Evolutionary conservation across 139 green algal genomes (phyloP).

Genomic region (Mesotaenium endlicherianum): DNA sequence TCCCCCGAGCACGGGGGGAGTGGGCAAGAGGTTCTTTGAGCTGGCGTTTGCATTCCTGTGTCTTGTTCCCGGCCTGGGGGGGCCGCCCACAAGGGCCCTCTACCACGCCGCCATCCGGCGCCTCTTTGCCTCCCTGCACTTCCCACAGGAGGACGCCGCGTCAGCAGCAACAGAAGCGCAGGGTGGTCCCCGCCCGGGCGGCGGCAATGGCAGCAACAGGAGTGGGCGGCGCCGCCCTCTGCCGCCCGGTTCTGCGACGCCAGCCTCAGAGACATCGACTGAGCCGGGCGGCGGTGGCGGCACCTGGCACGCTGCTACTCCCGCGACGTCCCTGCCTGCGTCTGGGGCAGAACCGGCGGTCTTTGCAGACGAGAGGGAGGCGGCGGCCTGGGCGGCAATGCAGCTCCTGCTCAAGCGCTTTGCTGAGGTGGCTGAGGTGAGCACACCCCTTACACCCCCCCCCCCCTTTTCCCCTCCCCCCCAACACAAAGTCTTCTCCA

Average conservation of each 20-base stretch:
- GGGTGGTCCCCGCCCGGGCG: too few species aligned
- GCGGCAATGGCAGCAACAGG: neutral
- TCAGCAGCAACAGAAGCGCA: too few species aligned
- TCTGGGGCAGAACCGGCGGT: neutral
- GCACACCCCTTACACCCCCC: too few species aligned
- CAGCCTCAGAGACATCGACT: neutral
- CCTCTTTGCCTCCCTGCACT: too few species aligned
- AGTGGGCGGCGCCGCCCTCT: neutral
- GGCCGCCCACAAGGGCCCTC: neutral
- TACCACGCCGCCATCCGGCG: neutral
- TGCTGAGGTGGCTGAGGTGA: slow-evolving; percentile 8
- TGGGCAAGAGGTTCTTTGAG: too few species aligned
- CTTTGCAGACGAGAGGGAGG: neutral
- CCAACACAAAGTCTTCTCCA: too few species aligned
- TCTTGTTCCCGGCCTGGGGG: neutral
- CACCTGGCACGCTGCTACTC: too few species aligned
- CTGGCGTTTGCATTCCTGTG: slow-evolving; percentile 4
- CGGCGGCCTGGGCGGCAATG: neutral
- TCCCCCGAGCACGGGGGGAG: too few species aligned
- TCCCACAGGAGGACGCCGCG: too few species aligned
- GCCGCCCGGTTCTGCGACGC: neutral
- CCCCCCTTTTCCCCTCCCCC: too few species aligned
- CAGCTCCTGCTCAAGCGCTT: slow-evolving; percentile 1
- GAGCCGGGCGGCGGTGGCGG: neutral
- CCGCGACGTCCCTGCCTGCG: too few species aligned